Conservation (phyloP, 345 rosid genomes). For the Populus euphratica region DNA sequence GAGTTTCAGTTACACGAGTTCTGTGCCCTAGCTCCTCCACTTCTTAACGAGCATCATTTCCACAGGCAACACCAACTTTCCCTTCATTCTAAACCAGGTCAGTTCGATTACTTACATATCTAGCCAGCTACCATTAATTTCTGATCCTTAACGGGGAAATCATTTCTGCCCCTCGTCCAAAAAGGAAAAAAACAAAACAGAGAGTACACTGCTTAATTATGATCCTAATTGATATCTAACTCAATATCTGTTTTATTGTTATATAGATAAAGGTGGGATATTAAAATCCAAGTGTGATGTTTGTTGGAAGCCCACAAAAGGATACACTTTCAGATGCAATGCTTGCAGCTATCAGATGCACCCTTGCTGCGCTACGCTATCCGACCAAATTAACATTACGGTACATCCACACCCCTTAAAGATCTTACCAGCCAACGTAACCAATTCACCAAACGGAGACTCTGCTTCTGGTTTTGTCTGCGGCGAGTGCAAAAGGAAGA, state of each 20-base stretch:
- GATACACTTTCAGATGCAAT: constrained; percentile 63
- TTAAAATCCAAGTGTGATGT: constrained; percentile 64
- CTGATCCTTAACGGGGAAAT: neutral
- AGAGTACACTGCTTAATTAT: too few species aligned
- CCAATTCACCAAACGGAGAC: constrained; percentile 17
- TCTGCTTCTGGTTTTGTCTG: constrained; percentile 29
- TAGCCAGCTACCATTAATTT: neutral
- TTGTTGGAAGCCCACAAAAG: constrained; percentile 62
- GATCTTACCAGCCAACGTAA: constrained; percentile 31
- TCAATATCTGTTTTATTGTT: neutral
- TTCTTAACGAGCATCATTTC: constrained; percentile 57
- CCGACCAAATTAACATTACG: constrained; percentile 43
- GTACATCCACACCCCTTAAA: constrained; percentile 58
- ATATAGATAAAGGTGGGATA: constrained; percentile 58
- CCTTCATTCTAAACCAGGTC: constrained; percentile 59
- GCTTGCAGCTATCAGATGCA: constrained; percentile 76
- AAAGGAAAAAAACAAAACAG: too few species aligned
- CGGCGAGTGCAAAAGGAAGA: constrained; percentile 62
- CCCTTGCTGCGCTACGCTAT: constrained; percentile 77
- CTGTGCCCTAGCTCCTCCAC: constrained; percentile 62
- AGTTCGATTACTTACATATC: neutral
- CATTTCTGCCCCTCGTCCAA: too few species aligned
- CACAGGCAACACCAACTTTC: constrained; percentile 63
- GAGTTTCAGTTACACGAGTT: constrained; percentile 80
- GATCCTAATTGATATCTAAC: neutral